These are phyloP conservation scores for Phtheirospermum japonicum DNA, from an alignment of 257 asterid species.

Conservation along the genomic window DNA sequence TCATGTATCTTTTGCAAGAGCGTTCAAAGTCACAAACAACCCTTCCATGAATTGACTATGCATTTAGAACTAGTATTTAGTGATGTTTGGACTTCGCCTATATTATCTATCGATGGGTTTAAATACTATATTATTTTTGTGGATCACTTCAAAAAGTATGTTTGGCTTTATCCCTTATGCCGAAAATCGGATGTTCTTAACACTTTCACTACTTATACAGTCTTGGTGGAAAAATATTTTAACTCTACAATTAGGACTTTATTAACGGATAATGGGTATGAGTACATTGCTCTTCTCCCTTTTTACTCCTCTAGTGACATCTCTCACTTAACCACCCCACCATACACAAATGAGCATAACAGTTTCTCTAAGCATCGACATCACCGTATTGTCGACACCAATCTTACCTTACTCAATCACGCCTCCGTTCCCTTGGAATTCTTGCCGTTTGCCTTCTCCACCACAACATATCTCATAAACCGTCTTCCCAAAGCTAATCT, in stretches of 20 bases:
- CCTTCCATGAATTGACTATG: neutral
- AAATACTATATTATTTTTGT: conserved; percentile 5
- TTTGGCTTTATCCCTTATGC: too few species aligned
- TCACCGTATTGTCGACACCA: neutral
- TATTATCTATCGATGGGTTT: too few species aligned
- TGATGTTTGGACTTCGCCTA: conserved; percentile 24
- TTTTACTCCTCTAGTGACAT: neutral
- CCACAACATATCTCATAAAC: neutral
- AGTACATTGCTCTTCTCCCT: neutral
- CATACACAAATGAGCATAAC: conserved; percentile 5
- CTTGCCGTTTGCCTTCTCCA: neutral
- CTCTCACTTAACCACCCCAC: conserved; percentile 17
- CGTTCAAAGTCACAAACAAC: conserved; percentile 1
- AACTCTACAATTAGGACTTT: conserved; percentile 1
- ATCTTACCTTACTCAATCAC: neutral
- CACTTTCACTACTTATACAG: too few species aligned
- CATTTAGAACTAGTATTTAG: conserved; percentile 1
- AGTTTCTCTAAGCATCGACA: neutral
- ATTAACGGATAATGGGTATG: conserved; percentile 17
- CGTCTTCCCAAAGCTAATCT: neutral
- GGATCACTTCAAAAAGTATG: neutral
- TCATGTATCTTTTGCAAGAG: neutral
- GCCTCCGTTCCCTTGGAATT: neutral
- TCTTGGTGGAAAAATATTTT: too few species aligned
- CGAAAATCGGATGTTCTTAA: too few species aligned